Conservation (phyloP, 2,329 filamentous ascomycete species). For the Cladosporium sp. region DNA sequence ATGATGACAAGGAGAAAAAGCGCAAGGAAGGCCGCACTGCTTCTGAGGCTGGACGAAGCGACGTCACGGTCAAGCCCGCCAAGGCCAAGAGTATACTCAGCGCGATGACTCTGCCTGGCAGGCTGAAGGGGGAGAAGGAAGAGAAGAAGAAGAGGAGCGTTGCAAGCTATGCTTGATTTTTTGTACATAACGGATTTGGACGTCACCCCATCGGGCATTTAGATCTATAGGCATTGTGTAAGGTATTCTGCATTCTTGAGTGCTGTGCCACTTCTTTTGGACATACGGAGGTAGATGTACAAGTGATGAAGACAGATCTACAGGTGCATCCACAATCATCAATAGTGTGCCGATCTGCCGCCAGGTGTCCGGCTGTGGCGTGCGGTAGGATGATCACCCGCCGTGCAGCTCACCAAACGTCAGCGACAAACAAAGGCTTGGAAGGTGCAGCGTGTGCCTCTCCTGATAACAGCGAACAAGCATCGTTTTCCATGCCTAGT, state of each 20-base stretch:
- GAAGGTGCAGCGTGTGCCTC: background rate
- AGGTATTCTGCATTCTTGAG: background rate
- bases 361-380: background rate
- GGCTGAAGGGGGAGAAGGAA: slow-evolving; percentile 24
- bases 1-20: slow-evolving; percentile 16
- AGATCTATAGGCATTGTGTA: background rate
- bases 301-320: background rate
- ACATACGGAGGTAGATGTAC: too few species aligned
- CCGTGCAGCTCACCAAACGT: background rate
- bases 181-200: background rate
- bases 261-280: too few species aligned
- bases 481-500: background rate
- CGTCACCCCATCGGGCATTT: background rate
- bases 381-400: slow-evolving; percentile 5
- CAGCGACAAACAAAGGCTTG: slow-evolving; percentile 1
- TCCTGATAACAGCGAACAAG: background rate
- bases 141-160: slow-evolving; percentile 36
- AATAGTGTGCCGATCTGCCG: background rate
- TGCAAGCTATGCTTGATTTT: slow-evolving; percentile 22
- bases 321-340: background rate
- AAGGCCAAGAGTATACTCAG: slow-evolving; percentile 25
- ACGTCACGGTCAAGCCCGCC: slow-evolving; percentile 23
- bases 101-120: slow-evolving; percentile 31
- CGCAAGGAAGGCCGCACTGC: slow-evolving; percentile 15
- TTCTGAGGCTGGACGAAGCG: slow-evolving; percentile 21